phyloP scores from a whole-genome alignment of 148 eudicot genomes.

The Persicaria tinctoria region DNA sequence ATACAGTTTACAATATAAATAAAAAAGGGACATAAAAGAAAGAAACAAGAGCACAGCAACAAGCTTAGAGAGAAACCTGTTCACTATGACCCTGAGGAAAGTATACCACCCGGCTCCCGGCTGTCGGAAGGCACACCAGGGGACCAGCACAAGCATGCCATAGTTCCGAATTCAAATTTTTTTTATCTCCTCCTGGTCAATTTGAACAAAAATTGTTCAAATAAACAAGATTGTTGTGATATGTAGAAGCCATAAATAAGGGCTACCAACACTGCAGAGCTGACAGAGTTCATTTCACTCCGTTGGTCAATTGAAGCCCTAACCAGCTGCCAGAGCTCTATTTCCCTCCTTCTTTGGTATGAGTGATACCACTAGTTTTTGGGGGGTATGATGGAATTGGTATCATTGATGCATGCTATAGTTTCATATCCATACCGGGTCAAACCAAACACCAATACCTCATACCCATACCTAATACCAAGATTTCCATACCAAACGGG shows the following conservation, averaged over 20 bases:
- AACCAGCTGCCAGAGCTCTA: too few relatives aligned
- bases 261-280: too few relatives aligned
- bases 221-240: background rate
- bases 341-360: too few relatives aligned
- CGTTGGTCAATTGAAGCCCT: too few relatives aligned
- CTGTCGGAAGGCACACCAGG: constrained; percentile 72
- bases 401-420: too few relatives aligned
- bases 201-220: background rate
- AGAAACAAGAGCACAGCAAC: background rate
- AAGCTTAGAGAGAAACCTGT: constrained; percentile 41
- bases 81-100: constrained; percentile 99
- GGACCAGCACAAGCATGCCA: constrained; percentile 99
- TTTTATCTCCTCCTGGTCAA: constrained; percentile 26
- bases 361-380: too few relatives aligned
- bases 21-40: background rate
- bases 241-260: background rate
- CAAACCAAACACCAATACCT: too few relatives aligned
- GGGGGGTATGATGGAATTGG: too few relatives aligned
- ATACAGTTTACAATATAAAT: background rate
- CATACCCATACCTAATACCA: too few relatives aligned
- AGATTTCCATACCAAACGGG: too few relatives aligned
- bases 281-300: too few relatives aligned
- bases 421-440: too few relatives aligned
- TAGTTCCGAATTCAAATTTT: constrained; percentile 84
- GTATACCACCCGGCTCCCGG: constrained; percentile 84